Percentiles rank a stretch among this genome's conserved stretches.
Evolutionary conservation across 148 eudicot genomes (phyloP).

Genomic region (Polygonum aviculare): DNA sequence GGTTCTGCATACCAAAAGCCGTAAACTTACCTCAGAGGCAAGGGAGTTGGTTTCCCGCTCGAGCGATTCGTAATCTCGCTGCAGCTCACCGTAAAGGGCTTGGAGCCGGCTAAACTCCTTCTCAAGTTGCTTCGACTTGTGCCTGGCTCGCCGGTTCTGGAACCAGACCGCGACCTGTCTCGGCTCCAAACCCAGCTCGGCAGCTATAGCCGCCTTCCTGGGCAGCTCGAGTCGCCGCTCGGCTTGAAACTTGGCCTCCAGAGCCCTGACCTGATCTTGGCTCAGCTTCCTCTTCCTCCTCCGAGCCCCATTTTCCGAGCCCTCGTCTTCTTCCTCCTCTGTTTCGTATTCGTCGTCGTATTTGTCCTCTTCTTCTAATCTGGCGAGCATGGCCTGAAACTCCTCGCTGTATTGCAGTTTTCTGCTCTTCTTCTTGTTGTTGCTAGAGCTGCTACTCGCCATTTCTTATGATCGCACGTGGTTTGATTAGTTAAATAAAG

Average conservation of each 20-base stretch:
- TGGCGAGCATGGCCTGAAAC: not conserved
- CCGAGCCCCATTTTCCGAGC: not conserved
- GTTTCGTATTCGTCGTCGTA: not conserved
- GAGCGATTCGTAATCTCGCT: not conserved
- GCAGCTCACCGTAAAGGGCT: not conserved
- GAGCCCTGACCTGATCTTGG: not conserved
- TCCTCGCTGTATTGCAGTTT: not conserved
- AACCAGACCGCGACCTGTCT: slow-evolving; percentile 12
- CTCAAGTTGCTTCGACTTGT: slow-evolving; percentile 8
- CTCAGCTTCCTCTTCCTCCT: slow-evolving; percentile 6
- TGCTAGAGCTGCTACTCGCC: not conserved
- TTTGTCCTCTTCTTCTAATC: slow-evolving; percentile 1
- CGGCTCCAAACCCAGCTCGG: slow-evolving; percentile 6
- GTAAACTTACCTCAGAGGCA: not conserved
- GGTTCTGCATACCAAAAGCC: too few species aligned
- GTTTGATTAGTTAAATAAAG: not conserved
- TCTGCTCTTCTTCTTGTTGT: not conserved
- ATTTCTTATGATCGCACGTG: not conserved
- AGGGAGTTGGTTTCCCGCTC: not conserved
- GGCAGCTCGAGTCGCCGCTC: not conserved
- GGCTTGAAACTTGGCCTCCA: not conserved
- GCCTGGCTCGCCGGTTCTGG: slow-evolving; percentile 7
- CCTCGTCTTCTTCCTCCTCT: not conserved
- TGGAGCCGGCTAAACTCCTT: not conserved
- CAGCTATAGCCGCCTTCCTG: slow-evolving; percentile 4